These are phyloP conservation scores for Eleusine indica DNA, from an alignment of 176 grass and related monocot species.

Conservation along the genomic window DNA sequence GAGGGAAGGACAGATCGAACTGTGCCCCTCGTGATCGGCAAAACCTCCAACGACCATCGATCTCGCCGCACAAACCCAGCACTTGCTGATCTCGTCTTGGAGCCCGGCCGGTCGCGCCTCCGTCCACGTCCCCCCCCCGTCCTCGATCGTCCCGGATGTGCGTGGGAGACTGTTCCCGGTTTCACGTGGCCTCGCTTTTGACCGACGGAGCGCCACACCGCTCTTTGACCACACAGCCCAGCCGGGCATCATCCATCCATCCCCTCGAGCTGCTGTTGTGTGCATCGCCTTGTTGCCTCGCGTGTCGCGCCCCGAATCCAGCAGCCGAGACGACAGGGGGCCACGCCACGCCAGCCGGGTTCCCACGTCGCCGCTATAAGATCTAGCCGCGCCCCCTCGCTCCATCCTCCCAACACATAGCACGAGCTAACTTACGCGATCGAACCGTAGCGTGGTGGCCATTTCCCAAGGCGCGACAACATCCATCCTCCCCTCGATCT, in stretches of 20 bases:
- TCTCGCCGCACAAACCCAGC: neutral
- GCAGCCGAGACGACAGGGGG: constrained; percentile 15
- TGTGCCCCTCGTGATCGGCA: constrained; percentile 92
- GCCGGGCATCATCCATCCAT: constrained; percentile 10
- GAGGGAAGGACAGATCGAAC: constrained; percentile 47
- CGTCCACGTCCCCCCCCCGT: constrained; percentile 16
- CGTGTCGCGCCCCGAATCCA: constrained; percentile 38
- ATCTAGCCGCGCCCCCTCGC: constrained; percentile 32
- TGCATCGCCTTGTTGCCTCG: constrained; percentile 14
- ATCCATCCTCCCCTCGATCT: constrained; percentile 43
- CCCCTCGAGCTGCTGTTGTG: neutral
- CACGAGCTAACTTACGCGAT: constrained; percentile 21
- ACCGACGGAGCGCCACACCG: constrained; percentile 54
- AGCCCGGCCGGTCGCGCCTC: too few relatives aligned
- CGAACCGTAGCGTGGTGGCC: constrained; percentile 24
- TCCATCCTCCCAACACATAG: constrained; percentile 37
- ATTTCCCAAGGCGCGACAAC: constrained; percentile 61
- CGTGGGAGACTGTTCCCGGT: constrained; percentile 83
- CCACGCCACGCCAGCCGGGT: neutral
- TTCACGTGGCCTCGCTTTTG: constrained; percentile 98
- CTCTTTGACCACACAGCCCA: constrained; percentile 48
- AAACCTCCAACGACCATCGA: constrained; percentile 35
- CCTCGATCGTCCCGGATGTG: constrained; percentile 16
- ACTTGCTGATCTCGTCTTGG: too few relatives aligned
- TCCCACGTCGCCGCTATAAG: constrained; percentile 60